These are phyloP conservation scores for Ramichloridium luteum DNA, from an alignment of 2,329 filamentous ascomycete species.

Conservation along the genomic window DNA sequence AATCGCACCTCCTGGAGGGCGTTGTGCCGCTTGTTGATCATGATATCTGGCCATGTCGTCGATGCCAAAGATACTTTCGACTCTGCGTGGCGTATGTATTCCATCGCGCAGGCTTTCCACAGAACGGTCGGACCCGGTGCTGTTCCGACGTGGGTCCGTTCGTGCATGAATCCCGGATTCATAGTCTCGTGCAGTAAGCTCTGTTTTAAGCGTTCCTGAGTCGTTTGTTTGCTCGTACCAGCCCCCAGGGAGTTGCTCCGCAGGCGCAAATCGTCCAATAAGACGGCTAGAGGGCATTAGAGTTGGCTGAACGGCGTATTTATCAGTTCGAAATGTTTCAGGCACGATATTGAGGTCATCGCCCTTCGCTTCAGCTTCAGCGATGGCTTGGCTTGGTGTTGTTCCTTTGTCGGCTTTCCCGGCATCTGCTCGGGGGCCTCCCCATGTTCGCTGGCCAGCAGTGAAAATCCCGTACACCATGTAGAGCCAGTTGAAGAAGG, in stretches of 20 bases:
- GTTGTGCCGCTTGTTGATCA: constrained; percentile 46
- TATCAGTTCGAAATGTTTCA: constrained; percentile 58
- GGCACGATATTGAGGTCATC: constrained; percentile 86
- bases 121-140: constrained; percentile 51
- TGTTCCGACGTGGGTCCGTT: constrained; percentile 11
- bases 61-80: constrained; percentile 62
- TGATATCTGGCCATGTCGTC: constrained; percentile 66
- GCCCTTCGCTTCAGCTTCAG: constrained; percentile 62
- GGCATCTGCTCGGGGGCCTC: constrained; percentile 81
- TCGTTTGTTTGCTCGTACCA: constrained; percentile 60
- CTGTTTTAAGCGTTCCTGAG: constrained; percentile 47
- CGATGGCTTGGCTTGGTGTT: constrained; percentile 71
- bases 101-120: constrained; percentile 44
- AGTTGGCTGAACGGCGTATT: constrained; percentile 41
- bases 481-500: constrained; percentile 97
- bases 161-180: constrained; percentile 7
- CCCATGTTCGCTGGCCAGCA: constrained; percentile 88
- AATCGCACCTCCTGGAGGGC: constrained; percentile 32
- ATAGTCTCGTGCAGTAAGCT: constrained; percentile 31
- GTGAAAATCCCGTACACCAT: constrained; percentile 97
- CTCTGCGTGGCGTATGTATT: constrained; percentile 53
- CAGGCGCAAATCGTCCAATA: constrained; percentile 66
- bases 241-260: constrained; percentile 54
- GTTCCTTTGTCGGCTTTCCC: constrained; percentile 64
- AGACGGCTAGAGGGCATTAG: constrained; percentile 63